Evolutionary conservation across 306 rosid genomes (phyloP).

Genomic region (Prunus kanzakura): DNA sequence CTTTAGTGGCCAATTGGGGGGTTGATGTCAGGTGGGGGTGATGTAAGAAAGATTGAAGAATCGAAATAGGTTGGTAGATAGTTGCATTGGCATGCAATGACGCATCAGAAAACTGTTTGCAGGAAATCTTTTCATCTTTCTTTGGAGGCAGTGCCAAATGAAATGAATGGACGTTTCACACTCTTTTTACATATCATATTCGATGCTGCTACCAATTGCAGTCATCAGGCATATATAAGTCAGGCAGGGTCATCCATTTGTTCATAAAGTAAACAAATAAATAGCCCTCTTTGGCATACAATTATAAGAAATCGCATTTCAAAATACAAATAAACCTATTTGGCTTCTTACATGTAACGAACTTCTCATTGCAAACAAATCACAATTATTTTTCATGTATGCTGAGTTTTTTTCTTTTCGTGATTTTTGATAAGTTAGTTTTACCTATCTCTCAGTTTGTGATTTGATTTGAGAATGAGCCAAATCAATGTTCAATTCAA

Average conservation of each 20-base stretch:
- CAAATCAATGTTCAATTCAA: too few relatives aligned
- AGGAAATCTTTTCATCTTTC: not conserved
- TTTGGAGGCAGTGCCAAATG: not conserved
- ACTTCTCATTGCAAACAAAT: too few relatives aligned
- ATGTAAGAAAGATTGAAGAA: not conserved
- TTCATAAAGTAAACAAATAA: not conserved
- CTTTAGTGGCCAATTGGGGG: not conserved
- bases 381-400: too few relatives aligned
- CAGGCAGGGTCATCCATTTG: not conserved
- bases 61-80: too few relatives aligned
- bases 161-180: not conserved
- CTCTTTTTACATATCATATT: not conserved
- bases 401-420: too few relatives aligned
- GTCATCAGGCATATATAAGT: not conserved
- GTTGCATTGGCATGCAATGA: not conserved
- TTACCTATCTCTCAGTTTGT: too few relatives aligned
- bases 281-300: too few relatives aligned
- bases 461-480: too few relatives aligned
- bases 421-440: too few relatives aligned
- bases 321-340: too few relatives aligned
- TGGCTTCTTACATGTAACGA: too few relatives aligned
- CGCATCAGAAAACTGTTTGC: not conserved
- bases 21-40: not conserved
- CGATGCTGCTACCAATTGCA: not conserved
- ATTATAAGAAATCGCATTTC: too few relatives aligned